phyloP scores from a whole-genome alignment of 495 filamentous ascomycete genomes.

The Pseudevernia furfuracea region DNA sequence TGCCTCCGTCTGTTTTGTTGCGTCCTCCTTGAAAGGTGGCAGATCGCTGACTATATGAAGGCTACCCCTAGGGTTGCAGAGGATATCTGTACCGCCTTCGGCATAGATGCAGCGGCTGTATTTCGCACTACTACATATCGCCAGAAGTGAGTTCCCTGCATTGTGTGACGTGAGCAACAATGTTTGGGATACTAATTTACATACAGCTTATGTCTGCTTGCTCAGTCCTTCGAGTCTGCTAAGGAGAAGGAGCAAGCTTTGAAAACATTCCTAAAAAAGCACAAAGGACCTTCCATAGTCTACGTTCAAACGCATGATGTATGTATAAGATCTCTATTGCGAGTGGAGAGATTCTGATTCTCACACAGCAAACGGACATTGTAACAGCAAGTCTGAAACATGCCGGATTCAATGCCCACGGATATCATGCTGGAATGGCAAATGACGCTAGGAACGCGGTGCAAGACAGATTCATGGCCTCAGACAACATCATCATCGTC shows the following conservation, averaged over 20 bases:
- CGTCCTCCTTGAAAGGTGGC: background rate
- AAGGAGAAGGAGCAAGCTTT: slow-evolving; percentile 39
- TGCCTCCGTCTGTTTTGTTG: background rate
- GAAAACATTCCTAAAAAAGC: slow-evolving; percentile 38
- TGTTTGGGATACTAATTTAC: background rate
- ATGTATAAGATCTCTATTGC: background rate
- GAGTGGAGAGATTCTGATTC: background rate
- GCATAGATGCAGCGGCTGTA: slow-evolving; percentile 40
- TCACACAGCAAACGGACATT: slow-evolving; percentile 35
- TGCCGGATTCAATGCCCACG: slow-evolving; percentile 35
- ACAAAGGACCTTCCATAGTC: slow-evolving; percentile 48
- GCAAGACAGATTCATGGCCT: slow-evolving; percentile 49
- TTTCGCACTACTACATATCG: slow-evolving; percentile 52
- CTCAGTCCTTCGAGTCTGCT: slow-evolving; percentile 36
- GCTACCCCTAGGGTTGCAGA: slow-evolving; percentile 47
- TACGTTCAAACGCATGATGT: slow-evolving; percentile 46
- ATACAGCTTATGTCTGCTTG: slow-evolving; percentile 37
- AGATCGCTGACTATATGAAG: slow-evolving; percentile 14
- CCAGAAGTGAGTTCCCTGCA: slow-evolving; percentile 32
- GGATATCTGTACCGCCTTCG: slow-evolving; percentile 47
- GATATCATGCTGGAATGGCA: slow-evolving; percentile 49
- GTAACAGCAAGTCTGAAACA: slow-evolving; percentile 33
- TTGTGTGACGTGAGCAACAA: slow-evolving; percentile 13
- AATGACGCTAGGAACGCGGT: slow-evolving; percentile 33
- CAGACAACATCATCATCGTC: slow-evolving; percentile 41